Evolutionary conservation across 148 eudicot species (phyloP).

Genomic region (Vaccinium corymbosum): DNA sequence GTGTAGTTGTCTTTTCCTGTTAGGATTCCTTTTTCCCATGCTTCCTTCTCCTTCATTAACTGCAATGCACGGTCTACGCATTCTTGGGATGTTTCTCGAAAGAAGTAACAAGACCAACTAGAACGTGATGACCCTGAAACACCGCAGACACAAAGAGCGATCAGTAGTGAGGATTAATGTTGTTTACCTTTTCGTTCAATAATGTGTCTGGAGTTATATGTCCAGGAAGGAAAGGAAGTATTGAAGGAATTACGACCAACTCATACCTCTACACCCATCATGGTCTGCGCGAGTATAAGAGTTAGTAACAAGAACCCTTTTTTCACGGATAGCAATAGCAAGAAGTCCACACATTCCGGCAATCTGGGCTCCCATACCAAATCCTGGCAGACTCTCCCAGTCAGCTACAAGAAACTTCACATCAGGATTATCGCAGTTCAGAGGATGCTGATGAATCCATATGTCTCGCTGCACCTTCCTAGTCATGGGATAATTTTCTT

Average conservation of each 20-base stretch:
- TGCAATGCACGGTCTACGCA: conserved; percentile 66
- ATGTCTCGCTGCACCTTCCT: conserved; percentile 87
- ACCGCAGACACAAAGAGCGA: not conserved
- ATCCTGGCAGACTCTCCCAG: conserved; percentile 74
- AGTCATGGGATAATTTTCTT: conserved; percentile 92
- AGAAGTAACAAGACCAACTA: conserved; percentile 93
- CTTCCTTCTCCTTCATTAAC: conserved; percentile 54
- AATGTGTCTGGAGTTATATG: not conserved
- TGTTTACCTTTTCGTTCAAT: not conserved
- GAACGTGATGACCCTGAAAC: conserved; percentile 61
- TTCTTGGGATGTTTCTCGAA: conserved; percentile 83
- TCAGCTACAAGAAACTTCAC: conserved; percentile 81
- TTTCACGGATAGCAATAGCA: conserved; percentile 72
- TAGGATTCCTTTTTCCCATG: conserved; percentile 66
- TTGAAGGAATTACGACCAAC: not conserved
- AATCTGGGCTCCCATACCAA: conserved; percentile 91
- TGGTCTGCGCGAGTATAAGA: conserved; percentile 94
- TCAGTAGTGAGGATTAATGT: not conserved
- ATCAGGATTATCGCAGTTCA: conserved; percentile 56
- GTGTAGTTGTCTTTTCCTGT: conserved; percentile 61
- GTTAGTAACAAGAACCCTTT: conserved; percentile 68
- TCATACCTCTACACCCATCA: conserved; percentile 78
- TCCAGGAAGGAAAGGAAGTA: not conserved
- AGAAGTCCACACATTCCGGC: conserved; percentile 91
- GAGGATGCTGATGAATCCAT: conserved; percentile 96